Evolutionary conservation across 305 asterid genomes (phyloP).

Genomic region (Solanum hybrid): DNA sequence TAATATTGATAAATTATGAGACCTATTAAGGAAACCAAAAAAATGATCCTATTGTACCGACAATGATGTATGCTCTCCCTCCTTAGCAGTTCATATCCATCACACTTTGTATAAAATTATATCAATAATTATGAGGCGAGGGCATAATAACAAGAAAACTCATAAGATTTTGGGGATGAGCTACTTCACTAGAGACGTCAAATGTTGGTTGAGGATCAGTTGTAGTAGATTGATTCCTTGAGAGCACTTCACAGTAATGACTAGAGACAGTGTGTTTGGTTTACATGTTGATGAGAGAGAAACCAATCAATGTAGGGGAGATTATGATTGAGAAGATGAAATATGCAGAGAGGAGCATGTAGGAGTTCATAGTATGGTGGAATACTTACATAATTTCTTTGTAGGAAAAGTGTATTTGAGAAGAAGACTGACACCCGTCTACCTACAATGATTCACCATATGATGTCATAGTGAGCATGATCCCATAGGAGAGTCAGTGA

Average conservation of each 20-base stretch:
- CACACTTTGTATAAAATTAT: no score
- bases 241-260: not conserved
- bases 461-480: not conserved
- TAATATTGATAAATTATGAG: no score
- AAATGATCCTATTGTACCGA: no score
- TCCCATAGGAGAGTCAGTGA: not conserved
- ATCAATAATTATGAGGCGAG: no score
- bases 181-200: not conserved
- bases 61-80: no score
- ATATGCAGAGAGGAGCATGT: not conserved
- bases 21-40: no score
- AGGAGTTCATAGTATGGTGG: not conserved
- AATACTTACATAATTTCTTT: no score
- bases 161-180: not conserved
- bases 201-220: not conserved
- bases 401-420: not conserved
- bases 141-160: not conserved
- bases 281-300: not conserved
- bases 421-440: not conserved
- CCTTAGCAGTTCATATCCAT: no score
- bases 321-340: not conserved
- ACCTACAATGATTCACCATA: not conserved
- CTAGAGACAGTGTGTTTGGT: not conserved
- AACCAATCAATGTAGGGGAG: not conserved
- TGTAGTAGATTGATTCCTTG: not conserved